Percentiles rank a stretch among this genome's conserved stretches.
Conservation (phyloP, 495 filamentous ascomycete genomes). For the Annulohypoxylon stygium region DNA sequence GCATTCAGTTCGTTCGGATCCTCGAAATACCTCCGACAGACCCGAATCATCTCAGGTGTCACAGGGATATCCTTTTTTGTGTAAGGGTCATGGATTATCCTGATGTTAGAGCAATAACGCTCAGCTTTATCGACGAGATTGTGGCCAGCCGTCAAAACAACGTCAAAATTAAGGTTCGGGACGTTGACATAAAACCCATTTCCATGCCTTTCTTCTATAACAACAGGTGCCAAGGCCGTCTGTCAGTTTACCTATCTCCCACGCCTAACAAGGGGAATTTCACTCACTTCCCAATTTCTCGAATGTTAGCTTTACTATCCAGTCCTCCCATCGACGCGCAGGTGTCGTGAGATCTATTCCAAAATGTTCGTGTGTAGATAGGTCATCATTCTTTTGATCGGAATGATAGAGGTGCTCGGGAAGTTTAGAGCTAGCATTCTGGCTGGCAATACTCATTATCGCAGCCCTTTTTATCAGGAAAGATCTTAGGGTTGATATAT, state of each 20-base stretch:
- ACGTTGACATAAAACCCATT: conserved; percentile 54
- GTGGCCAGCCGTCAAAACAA: conserved; percentile 44
- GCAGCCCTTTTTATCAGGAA: no score
- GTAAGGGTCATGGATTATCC: conserved; percentile 5
- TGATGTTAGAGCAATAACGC: conserved; percentile 36
- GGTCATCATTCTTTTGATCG: not conserved
- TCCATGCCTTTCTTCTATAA: conserved; percentile 28
- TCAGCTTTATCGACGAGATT: conserved; percentile 33
- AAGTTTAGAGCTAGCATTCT: no score
- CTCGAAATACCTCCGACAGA: conserved; percentile 34
- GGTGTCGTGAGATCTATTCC: conserved; percentile 16
- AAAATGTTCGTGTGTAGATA: conserved; percentile 3
- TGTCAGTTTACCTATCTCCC: not conserved
- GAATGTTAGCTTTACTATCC: conserved; percentile 35
- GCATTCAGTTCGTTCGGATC: conserved; percentile 30
- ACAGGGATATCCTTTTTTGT: conserved; percentile 20
- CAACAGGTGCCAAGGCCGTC: not conserved
- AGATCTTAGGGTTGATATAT: no score
- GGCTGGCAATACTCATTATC: no score
- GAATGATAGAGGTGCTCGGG: conserved; percentile 7
- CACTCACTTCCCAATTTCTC: conserved; percentile 36
- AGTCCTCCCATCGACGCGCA: conserved; percentile 28
- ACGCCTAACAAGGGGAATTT: not conserved
- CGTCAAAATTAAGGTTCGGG: conserved; percentile 44
- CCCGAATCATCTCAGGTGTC: conserved; percentile 26